Base-by-base conservation (phyloP, 225 moss, liverwort and hornwort genomes). In the Physcomitrellopsis africana region DNA sequence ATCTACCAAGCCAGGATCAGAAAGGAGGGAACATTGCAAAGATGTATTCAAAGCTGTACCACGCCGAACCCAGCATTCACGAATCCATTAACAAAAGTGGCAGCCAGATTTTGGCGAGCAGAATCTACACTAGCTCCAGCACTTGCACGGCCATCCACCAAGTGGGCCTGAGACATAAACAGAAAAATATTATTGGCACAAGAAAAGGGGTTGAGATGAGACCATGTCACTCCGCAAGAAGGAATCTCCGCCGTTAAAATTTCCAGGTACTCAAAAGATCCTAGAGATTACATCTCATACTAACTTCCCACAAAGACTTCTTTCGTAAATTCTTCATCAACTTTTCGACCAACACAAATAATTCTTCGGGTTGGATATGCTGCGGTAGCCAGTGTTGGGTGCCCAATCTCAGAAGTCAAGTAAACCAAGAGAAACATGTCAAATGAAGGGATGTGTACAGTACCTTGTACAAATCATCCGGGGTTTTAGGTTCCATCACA, bases 401-500 rank as follows among this genome's bases (percentile, higher is more conserved):
- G 55, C 54, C 73, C 60, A 15, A 37, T 59, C 18, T 45, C 63
- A n/a, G 32, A 37, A 54, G 56, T 63, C 23, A 59, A 1, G 52
- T 65, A 14, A 65, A 27, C 14, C 7, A 65, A 65, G 73, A 69
- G 17, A 44, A 49, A 46, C 65, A 3, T 9, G 42, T 37, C 32
- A 37, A 55, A 45, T 29, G 70, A 53, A 58, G 47, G 47, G 51
- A 18, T 61, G 52, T 67, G 32, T 56, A 58, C 70, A 43, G 15
- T 37, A 96, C 94, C 92, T 99, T 99, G 79, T 95, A 99, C 20
- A 99, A 81, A 82, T 99, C 95, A 65, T 99, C 99, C 60, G 95
- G 99, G 51, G 89, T 95, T 75, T 99, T 99, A 15, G 97, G 93
- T 81, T 99, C 95, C 99, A 99, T 99, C 52, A 99, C 99, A 85